phyloP scores from a whole-genome alignment of 768 basidiomycete genomes.

The Coprinopsis marcescibilis region DNA sequence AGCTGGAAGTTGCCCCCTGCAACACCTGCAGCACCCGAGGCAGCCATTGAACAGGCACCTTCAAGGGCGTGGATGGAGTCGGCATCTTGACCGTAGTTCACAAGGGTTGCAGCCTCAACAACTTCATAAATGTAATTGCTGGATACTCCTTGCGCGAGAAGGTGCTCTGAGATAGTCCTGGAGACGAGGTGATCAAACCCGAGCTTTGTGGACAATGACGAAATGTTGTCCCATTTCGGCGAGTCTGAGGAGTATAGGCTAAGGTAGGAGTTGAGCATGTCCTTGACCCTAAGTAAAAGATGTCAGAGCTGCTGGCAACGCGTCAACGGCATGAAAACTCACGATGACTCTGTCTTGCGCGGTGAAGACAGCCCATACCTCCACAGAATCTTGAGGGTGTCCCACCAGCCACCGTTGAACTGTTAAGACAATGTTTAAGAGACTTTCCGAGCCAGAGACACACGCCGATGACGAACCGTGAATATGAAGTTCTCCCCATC shows the following conservation, averaged over 20 bases:
- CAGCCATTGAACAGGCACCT: constrained; percentile 66
- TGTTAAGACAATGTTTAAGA: constrained; percentile 19
- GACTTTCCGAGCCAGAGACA: constrained; percentile 2
- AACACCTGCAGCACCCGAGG: constrained; percentile 59
- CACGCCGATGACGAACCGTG: constrained; percentile 37
- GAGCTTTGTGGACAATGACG: constrained; percentile 46
- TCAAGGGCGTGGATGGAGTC: constrained; percentile 73
- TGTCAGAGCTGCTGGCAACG: background rate
- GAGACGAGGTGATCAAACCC: constrained; percentile 45
- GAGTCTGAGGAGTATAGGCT: constrained; percentile 48
- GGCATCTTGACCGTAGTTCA: constrained; percentile 81
- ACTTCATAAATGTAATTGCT: constrained; percentile 63
- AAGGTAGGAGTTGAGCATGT: constrained; percentile 47
- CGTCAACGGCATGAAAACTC: constrained; percentile 15
- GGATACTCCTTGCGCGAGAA: constrained; percentile 48
- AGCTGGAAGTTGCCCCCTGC: constrained; percentile 79
- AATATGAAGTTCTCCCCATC: constrained; percentile 72
- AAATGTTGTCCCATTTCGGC: constrained; percentile 59
- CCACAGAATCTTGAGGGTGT: constrained; percentile 67
- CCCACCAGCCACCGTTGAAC: constrained; percentile 62
- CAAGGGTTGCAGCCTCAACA: constrained; percentile 73
- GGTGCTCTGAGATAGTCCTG: constrained; percentile 52
- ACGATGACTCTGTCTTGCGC: constrained; percentile 50
- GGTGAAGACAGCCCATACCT: constrained; percentile 70
- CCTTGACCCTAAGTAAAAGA: constrained; percentile 47